A percentile compares a stretch with the other conserved stretches of the same genome.
phyloP scores from a whole-genome alignment of 805 yeast species.

The Metschnikowia orientalis region DNA sequence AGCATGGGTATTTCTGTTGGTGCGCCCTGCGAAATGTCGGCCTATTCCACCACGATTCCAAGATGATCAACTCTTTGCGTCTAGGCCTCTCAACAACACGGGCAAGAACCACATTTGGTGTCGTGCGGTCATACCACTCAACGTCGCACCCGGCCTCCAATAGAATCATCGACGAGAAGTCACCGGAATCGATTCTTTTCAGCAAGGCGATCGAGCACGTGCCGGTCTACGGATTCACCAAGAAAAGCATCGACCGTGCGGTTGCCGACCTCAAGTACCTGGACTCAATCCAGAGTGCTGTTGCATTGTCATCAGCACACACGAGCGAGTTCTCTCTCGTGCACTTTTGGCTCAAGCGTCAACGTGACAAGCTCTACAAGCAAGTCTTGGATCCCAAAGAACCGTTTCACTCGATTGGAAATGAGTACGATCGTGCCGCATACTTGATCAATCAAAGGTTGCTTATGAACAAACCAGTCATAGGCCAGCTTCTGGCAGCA shows the following conservation, averaged over 20 bases:
- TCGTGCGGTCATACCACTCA: conserved; percentile 39
- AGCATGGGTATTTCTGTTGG: too few relatives aligned
- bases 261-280: conserved; percentile 46
- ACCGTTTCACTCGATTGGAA: conserved; percentile 23
- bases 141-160: conserved; percentile 34
- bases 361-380: conserved; percentile 35
- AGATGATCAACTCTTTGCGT: too few relatives aligned
- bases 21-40: too few relatives aligned
- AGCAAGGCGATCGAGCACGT: conserved; percentile 37
- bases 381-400: conserved; percentile 21
- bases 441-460: conserved; percentile 48
- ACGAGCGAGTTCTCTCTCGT: conserved; percentile 49
- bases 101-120: too few relatives aligned
- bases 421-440: conserved; percentile 42
- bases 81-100: too few relatives aligned
- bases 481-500: conserved; percentile 43
- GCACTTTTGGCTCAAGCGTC: conserved; percentile 45
- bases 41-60: too few relatives aligned
- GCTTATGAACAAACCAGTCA: conserved; percentile 45
- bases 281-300: conserved; percentile 45
- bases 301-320: conserved; percentile 26
- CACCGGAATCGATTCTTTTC: conserved; percentile 41
- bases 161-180: conserved; percentile 24
- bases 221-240: conserved; percentile 50
- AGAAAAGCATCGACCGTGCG: conserved; percentile 45